These are phyloP conservation scores for Alternaria metachromatica DNA, from an alignment of 2,329 filamentous ascomycete genomes.

Conservation along the genomic window DNA sequence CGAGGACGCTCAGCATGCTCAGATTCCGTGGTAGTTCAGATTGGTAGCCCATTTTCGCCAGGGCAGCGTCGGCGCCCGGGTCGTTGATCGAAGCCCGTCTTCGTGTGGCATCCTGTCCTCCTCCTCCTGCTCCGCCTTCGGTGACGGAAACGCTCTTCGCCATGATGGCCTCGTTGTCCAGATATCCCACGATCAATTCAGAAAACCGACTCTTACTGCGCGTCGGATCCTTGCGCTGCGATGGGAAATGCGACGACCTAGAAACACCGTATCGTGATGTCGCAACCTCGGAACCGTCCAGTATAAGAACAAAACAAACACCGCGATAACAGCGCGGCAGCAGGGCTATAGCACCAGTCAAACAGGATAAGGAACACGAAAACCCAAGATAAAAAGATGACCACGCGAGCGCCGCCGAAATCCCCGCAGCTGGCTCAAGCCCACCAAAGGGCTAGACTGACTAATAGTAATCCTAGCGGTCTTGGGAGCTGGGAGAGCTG, in stretches of 20 bases:
- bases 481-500: neutral
- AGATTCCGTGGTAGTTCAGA: slow-evolving; percentile 70
- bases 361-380: neutral
- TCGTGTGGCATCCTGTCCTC: slow-evolving; percentile 6
- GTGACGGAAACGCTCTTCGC: slow-evolving; percentile 28
- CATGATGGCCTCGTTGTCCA: slow-evolving; percentile 8
- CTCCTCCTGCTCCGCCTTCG: slow-evolving; percentile 17
- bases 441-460: slow-evolving; percentile 7
- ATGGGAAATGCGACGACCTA: neutral
- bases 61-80: slow-evolving; percentile 63
- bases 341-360: neutral
- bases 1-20: slow-evolving; percentile 73
- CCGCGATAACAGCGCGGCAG: neutral
- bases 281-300: neutral
- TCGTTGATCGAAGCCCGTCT: slow-evolving; percentile 36
- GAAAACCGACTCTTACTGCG: slow-evolving; percentile 5
- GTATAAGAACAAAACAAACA: neutral
- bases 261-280: neutral
- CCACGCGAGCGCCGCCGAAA: neutral
- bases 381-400: neutral
- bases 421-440: slow-evolving; percentile 5
- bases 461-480: neutral
- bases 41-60: slow-evolving; percentile 72
- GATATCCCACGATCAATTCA: neutral
- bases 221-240: neutral